Percentiles rank a stretch among this genome's conserved stretches.
Conservation (phyloP, 2,329 filamentous ascomycete species). For the Ceratocystis eucalypticola region DNA sequence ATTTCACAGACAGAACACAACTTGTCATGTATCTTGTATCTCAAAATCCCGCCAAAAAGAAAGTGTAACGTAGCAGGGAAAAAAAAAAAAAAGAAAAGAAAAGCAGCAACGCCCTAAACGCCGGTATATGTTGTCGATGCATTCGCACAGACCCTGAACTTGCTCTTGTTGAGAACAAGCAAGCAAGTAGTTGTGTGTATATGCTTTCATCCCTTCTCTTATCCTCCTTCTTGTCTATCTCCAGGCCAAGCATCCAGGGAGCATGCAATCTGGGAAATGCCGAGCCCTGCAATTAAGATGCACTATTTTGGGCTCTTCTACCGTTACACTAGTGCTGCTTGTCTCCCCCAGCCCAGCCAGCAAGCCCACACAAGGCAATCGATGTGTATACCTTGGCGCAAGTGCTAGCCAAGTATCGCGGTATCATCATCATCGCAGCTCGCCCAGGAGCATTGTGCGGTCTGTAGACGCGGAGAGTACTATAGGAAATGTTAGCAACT, state of each 20-base stretch:
- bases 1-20: neutral
- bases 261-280: neutral
- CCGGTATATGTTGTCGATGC: constrained; percentile 5
- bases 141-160: neutral
- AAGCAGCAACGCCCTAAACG: constrained; percentile 11
- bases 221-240: neutral
- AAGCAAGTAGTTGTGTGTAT: neutral
- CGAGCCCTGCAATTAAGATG: neutral
- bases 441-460: constrained; percentile 68
- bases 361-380: neutral
- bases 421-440: constrained; percentile 35
- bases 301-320: neutral
- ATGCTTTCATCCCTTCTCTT: neutral
- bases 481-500: constrained; percentile 33
- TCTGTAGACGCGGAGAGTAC: constrained; percentile 87
- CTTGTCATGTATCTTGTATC: neutral
- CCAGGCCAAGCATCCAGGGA: neutral
- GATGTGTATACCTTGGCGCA: neutral
- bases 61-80: neutral
- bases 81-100: neutral
- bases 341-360: neutral
- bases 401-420: too few species aligned
- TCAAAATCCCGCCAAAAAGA: neutral
- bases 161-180: neutral
- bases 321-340: neutral